phyloP scores from a whole-genome alignment of 768 basidiomycete genomes.

The Kwoniella bestiolae region DNA sequence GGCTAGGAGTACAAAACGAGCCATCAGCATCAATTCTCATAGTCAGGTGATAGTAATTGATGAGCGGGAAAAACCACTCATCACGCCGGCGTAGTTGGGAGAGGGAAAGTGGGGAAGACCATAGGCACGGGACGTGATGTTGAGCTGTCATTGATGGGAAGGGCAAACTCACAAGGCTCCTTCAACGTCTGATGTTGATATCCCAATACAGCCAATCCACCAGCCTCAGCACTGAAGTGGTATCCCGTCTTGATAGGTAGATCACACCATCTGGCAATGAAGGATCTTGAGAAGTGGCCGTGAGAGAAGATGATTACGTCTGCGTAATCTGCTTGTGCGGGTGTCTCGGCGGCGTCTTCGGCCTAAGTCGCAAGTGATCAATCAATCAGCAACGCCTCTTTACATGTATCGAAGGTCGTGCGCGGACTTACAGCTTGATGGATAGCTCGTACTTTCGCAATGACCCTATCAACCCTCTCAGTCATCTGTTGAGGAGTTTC shows the following conservation, averaged over 20 bases:
- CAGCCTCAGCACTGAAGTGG: conserved; percentile 82
- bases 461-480: conserved; percentile 74
- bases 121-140: not conserved
- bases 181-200: conserved; percentile 80
- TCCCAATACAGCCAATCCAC: conserved; percentile 76
- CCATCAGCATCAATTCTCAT: not conserved
- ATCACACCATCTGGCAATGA: conserved; percentile 81
- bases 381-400: too few relatives aligned
- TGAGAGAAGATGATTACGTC: conserved; percentile 91
- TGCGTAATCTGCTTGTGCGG: conserved; percentile 47
- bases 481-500: conserved; percentile 82
- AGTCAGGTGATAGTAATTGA: not conserved
- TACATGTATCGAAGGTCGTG: too few relatives aligned
- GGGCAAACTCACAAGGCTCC: conserved; percentile 64
- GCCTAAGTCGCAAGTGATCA: too few relatives aligned
- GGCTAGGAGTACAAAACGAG: conserved; percentile 19
- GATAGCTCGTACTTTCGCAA: conserved; percentile 65
- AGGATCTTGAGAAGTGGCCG: conserved; percentile 66
- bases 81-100: too few relatives aligned
- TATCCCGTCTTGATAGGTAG: conserved; percentile 62
- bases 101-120: not conserved
- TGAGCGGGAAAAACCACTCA: too few relatives aligned
- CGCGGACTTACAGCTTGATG: conserved; percentile 48
- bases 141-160: not conserved
- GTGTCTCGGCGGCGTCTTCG: conserved; percentile 34